Base-by-base conservation (phyloP, 768 basidiomycete species). In the Kwoniella botswanensis region DNA sequence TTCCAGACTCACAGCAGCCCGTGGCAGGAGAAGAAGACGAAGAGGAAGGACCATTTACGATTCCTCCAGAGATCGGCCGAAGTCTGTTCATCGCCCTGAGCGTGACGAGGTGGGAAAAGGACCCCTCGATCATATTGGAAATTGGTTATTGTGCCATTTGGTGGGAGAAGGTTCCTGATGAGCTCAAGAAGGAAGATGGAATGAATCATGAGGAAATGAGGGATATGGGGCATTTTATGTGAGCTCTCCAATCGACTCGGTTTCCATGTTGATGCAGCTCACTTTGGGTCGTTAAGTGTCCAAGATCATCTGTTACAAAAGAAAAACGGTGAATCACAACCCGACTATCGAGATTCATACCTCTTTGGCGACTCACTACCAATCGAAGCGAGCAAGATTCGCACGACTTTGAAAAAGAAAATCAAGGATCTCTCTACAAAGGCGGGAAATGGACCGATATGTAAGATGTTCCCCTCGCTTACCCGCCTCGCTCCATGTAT, bases 171-270 rank as follows among this genome's bases (percentile, higher is more conserved):
- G 65, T 50, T 17, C 13, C 71, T 43, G 35, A 43, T 3, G 63
- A 26, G 11, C 22, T 13, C 21, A 63, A 17, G n/a, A 59, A 52
- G 17, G 67, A 70, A 5, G 68, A 59, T 18, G 54, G 63, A 1
- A 50, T 52, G 12, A 26, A 22, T n/a, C 77, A 71, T 67, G 77
- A 79, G 56, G 74, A 78, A 52, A 74, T 70, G 66, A 59, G 68
- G 18, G 80, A 81, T 44, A 50, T 62, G 13, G 82, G 78, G 0
- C 80, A 81, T 72, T 78, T 65, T 71, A 74, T 79, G 82, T 83
- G 54, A 76, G 80, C 66, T 69, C 22, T 13, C 15, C 52, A 15
- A 18, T 41, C 2, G 62, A 24, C 24, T 55, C 18, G 55, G 21
- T 50, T 21, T 10, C 68, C 9, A 3, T 11, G 57, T 22, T 1